Base-by-base conservation (phyloP, 148 eudicot genomes). In the Linanthus parryae region DNA sequence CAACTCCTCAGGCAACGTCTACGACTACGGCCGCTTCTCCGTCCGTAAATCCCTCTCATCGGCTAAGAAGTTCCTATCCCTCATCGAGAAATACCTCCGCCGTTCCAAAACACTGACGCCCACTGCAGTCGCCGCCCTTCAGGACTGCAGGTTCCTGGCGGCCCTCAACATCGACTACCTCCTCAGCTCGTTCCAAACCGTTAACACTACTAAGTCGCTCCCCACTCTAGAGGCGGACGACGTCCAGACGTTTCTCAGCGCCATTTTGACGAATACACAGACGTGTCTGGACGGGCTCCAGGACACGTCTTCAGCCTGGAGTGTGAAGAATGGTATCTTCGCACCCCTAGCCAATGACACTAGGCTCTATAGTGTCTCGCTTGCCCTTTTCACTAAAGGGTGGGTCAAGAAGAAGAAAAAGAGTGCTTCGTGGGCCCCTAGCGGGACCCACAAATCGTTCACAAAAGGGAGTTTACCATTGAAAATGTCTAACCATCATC, bases 271-370 rank as follows among this genome's bases (percentile, higher is more conserved):
- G 2, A 86, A 90, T 67, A 71, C 77, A 0, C 85, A 86, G 38
- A 90, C 97, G 0, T 90, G 97, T 54, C 25, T 76, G 3, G 95
- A 90, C 40, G 95, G 97, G 7, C 65, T 90, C 4, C 68, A 75
- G 21, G 63, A 56, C 3, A 68, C 81, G 1, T 68, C 78, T 11
- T 59, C 79, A 0, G 50, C 82, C 0, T 77, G 84, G 80, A 66
- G 70, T 1, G 54, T 77, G 7, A 69, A 65, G 8, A 57, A 54
- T 35, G 92, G 80, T 4, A 24, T 90, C 5, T 48, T 44, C 15
- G 29, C 65, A 1, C 95, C 97, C 0, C 51, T 85, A 0, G 37
- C 69, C 1, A 67, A 76, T 40, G 84, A 80, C 29, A 73, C 88
- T 0, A 79, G 67, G 20, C 70, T 86, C 1, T 78, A 45, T 47